Evolutionary conservation across 2,329 filamentous ascomycete genomes (phyloP).

Genomic region (Hymenotorrendiella dingleyae): DNA sequence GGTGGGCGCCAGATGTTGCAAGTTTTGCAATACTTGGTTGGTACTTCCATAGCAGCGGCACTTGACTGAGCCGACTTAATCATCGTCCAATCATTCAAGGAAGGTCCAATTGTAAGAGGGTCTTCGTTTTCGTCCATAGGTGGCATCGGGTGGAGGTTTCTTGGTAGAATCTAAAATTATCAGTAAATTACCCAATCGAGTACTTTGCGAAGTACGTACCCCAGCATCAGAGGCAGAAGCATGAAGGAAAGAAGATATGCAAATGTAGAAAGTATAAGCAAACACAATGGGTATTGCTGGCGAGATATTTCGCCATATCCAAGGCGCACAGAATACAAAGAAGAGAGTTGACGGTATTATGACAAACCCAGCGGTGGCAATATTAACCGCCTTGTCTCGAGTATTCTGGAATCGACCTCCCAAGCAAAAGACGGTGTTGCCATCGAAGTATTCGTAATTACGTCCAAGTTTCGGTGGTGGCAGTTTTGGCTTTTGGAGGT

Average conservation of each 20-base stretch:
- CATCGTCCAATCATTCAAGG: conserved; percentile 90
- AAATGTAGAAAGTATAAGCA: conserved; percentile 85
- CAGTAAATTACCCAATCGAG: conserved; percentile 12
- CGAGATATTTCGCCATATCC: conserved; percentile 83
- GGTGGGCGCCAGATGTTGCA: conserved; percentile 97
- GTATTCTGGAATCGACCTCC: conserved; percentile 86
- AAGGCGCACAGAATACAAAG: conserved; percentile 70
- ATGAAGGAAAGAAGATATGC: conserved; percentile 88
- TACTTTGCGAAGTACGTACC: conserved; percentile 50
- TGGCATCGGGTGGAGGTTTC: conserved; percentile 88
- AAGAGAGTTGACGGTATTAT: conserved; percentile 75
- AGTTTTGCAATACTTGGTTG: conserved; percentile 95
- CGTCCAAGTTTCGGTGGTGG: conserved; percentile 45
- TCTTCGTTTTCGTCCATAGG: conserved; percentile 69
- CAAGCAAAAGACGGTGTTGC: conserved; percentile 86
- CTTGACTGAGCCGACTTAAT: conserved; percentile 70
- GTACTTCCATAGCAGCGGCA: conserved; percentile 91
- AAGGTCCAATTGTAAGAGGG: conserved; percentile 72
- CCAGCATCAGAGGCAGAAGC: conserved; percentile 90
- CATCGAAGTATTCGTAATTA: conserved; percentile 89
- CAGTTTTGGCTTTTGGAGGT: conserved; percentile 30
- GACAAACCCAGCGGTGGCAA: conserved; percentile 77
- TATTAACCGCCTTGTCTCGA: conserved; percentile 78
- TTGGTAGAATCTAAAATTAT: conserved; percentile 72
- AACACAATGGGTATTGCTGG: conserved; percentile 86